phyloP scores from a whole-genome alignment of 371 early-diverging fungal genomes.

The Actinomortierella wolfii region DNA sequence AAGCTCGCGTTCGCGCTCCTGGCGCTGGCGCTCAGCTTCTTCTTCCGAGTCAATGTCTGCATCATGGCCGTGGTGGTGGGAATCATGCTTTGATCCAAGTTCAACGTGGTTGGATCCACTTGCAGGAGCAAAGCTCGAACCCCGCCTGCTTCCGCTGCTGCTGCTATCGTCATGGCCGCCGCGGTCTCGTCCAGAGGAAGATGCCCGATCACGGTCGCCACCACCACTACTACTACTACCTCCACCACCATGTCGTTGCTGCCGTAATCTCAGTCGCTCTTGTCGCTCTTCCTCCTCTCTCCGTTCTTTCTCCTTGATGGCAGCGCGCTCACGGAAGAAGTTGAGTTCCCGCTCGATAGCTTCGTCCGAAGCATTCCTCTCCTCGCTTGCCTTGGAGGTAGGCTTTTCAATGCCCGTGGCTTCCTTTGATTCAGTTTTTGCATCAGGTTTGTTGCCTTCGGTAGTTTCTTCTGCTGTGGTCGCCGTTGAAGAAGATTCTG shows the following conservation, averaged over 20 bases:
- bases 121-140: slow-evolving; percentile 43
- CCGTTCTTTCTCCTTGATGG: slow-evolving; percentile 58
- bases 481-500: slow-evolving; percentile 15
- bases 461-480: slow-evolving; percentile 24
- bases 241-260: slow-evolving; percentile 6
- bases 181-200: slow-evolving; percentile 39
- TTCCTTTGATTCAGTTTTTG: not conserved
- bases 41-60: slow-evolving; percentile 64
- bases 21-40: slow-evolving; percentile 58
- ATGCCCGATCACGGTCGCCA: slow-evolving; percentile 17
- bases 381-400: slow-evolving; percentile 13
- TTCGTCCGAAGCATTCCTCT: slow-evolving; percentile 11
- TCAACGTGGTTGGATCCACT: slow-evolving; percentile 47
- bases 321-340: slow-evolving; percentile 68
- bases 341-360: slow-evolving; percentile 65
- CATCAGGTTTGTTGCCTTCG: slow-evolving; percentile 3
- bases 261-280: slow-evolving; percentile 25
- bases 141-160: slow-evolving; percentile 15
- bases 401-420: slow-evolving; percentile 1
- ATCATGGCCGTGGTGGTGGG: slow-evolving; percentile 29
- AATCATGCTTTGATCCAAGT: slow-evolving; percentile 24
- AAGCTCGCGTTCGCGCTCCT: slow-evolving; percentile 70
- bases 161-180: slow-evolving; percentile 20
- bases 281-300: slow-evolving; percentile 49
- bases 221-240: not conserved